Percentiles rank a stretch among this genome's conserved stretches.
phyloP scores from a whole-genome alignment of 768 basidiomycete species.

The Pulveroboletus sp. region DNA sequence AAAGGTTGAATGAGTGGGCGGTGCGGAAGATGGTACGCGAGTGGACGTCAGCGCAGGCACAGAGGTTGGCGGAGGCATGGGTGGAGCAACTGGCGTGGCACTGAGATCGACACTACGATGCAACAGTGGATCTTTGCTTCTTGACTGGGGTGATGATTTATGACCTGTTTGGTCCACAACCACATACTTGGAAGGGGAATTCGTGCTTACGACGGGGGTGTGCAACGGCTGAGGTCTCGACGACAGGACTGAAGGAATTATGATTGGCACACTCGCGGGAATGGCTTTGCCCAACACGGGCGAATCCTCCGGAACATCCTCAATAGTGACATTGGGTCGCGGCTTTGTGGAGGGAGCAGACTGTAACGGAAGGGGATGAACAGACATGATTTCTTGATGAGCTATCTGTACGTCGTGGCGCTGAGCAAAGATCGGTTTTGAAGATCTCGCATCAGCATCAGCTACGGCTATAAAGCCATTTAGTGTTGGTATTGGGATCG shows the following conservation, averaged over 20 bases:
- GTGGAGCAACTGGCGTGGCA: conserved; percentile 3
- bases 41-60: conserved; percentile 3
- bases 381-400: conserved; percentile 13
- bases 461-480: background rate
- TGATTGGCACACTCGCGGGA: background rate
- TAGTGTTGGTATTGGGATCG: background rate
- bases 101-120: conserved; percentile 12
- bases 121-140: conserved; percentile 14
- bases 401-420: conserved; percentile 7
- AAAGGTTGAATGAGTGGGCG: conserved; percentile 19
- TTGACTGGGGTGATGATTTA: conserved; percentile 22
- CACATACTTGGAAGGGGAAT: conserved; percentile 2
- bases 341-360: conserved; percentile 5
- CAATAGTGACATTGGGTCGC: conserved; percentile 29
- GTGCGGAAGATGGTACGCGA: conserved; percentile 22
- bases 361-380: conserved; percentile 8
- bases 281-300: conserved; percentile 12
- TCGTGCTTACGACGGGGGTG: background rate
- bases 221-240: conserved; percentile 9
- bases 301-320: conserved; percentile 27
- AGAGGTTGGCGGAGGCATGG: conserved; percentile 22
- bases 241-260: conserved; percentile 4
- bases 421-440: conserved; percentile 1
- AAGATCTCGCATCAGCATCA: conserved; percentile 7
- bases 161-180: conserved; percentile 9